These are phyloP conservation scores for Hortiboletus flavorubellus DNA, from an alignment of 768 basidiomycete species.

Conservation along the genomic window DNA sequence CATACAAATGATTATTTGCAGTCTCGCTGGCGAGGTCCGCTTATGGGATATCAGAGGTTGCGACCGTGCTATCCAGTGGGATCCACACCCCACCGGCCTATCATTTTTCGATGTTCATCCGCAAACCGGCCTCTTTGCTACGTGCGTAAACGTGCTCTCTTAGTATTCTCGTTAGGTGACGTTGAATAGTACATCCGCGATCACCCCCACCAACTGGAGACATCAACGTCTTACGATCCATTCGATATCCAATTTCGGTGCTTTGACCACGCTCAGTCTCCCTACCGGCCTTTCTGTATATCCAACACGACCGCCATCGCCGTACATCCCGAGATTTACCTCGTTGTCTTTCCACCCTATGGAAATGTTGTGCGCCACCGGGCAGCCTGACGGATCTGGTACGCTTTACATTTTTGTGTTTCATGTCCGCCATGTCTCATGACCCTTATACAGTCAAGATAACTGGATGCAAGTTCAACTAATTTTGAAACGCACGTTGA, in stretches of 20 bases:
- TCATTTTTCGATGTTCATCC: slow-evolving; percentile 87
- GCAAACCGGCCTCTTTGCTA: slow-evolving; percentile 77
- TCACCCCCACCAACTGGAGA: slow-evolving; percentile 59
- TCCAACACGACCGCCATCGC: slow-evolving; percentile 55
- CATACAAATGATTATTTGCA: slow-evolving; percentile 30
- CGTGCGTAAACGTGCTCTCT: slow-evolving; percentile 47
- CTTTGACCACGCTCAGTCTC: slow-evolving; percentile 44
- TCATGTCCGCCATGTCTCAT: slow-evolving; percentile 3
- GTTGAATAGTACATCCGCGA: slow-evolving; percentile 51
- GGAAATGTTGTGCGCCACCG: slow-evolving; percentile 80
- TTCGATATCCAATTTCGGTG: slow-evolving; percentile 41
- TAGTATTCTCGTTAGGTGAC: slow-evolving; percentile 1
- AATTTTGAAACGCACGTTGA: not conserved
- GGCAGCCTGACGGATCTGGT: slow-evolving; percentile 68
- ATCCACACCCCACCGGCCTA: slow-evolving; percentile 67
- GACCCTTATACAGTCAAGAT: slow-evolving; percentile 43
- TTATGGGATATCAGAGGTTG: slow-evolving; percentile 83
- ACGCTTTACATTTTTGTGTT: slow-evolving; percentile 13
- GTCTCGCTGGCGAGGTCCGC: slow-evolving; percentile 85
- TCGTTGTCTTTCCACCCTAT: slow-evolving; percentile 79
- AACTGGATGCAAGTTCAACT: slow-evolving; percentile 53
- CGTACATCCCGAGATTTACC: slow-evolving; percentile 58
- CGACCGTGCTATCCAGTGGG: slow-evolving; percentile 59
- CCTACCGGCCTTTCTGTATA: slow-evolving; percentile 53
- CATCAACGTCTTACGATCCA: slow-evolving; percentile 62